Evolutionary conservation across 2,329 filamentous ascomycete genomes (phyloP), one percentile per base, ranked within the genome.

Genomic region (Pestalotiopsis sp.): DNA sequence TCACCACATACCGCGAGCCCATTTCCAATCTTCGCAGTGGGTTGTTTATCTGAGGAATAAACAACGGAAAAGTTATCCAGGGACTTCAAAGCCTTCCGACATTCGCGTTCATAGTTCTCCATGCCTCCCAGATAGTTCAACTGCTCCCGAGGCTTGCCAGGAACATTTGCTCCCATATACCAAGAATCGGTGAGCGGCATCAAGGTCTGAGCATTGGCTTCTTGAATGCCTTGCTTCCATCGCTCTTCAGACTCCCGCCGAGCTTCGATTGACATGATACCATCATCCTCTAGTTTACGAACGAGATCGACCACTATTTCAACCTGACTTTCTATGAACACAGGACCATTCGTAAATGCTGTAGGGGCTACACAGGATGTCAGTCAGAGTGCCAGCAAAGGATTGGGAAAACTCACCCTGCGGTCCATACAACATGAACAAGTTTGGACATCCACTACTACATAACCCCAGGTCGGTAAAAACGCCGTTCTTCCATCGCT

Each of bases 211-310:
- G 25, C 20, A 38, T 61, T 61, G 20, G 59, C 36, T 13, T 61
- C 59, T 61, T 61, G 59, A 61, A 61, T 61, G 14, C n/a, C 59
- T 61, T 61, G 59, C 17, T 61, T 61, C 59, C 59, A 61, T 38
- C 27, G 25, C 20, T 61, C 13, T 27, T 61, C 59, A 38, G 36
- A 27, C 23, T 38, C 27, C 11, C 27, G 23, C 25, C 27, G 59
- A 12, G 59, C 59, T n/a, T 61, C 59, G 59, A 61, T 61, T 23
- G 59, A 61, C 17, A 14, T 61, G 59, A 61, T 39, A 17, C 59
- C 59, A 20, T 61, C 59, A 38, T 27, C 14, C 59, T 39, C 25
- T 3, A 61, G 59, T 25, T 61, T 61, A n/a, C 13, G n/a, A 9
- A 61, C 11, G 2, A 61, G 12, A 27, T 61, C 59, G 31, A 61